Conservation (phyloP, 2,329 filamentous ascomycete genomes). For the Xylaria sp. region DNA sequence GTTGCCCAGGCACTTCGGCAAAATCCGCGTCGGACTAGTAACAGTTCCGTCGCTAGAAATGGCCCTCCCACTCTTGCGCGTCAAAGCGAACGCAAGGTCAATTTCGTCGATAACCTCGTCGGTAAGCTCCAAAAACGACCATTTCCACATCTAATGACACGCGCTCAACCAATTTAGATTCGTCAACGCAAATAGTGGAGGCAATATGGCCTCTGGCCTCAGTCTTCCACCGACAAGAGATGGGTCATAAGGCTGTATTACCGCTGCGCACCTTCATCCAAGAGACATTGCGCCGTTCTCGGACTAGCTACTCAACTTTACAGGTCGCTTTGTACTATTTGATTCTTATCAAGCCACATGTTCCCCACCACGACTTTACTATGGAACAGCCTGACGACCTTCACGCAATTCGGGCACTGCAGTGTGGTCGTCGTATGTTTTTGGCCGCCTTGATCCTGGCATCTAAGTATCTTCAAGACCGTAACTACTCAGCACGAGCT, state of each 20-base stretch:
- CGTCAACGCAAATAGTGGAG: slow-evolving; percentile 95
- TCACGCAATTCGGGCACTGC: slow-evolving; percentile 80
- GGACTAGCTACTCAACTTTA: slow-evolving; percentile 96
- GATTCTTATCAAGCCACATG: slow-evolving; percentile 89
- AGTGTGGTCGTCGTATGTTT: slow-evolving; percentile 98
- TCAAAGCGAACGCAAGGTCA: slow-evolving; percentile 91
- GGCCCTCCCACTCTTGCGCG: slow-evolving; percentile 81
- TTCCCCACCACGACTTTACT: slow-evolving; percentile 85
- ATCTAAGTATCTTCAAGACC: slow-evolving; percentile 97
- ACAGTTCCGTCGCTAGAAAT: slow-evolving; percentile 64
- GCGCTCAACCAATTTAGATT: slow-evolving; percentile 72
- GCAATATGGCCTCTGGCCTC: slow-evolving; percentile 96
- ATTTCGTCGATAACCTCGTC: slow-evolving; percentile 95
- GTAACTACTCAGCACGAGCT: slow-evolving; percentile 95
- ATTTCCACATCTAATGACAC: slow-evolving; percentile 35
- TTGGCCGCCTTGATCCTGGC: slow-evolving; percentile 92
- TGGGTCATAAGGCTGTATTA: slow-evolving; percentile 79
- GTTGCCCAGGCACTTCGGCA: slow-evolving; percentile 72
- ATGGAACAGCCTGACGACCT: slow-evolving; percentile 83
- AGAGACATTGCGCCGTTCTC: slow-evolving; percentile 92
- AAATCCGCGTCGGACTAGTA: slow-evolving; percentile 69
- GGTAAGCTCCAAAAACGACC: slow-evolving; percentile 75
- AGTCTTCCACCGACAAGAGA: slow-evolving; percentile 77
- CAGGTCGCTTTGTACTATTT: slow-evolving; percentile 98
- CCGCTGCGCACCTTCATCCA: slow-evolving; percentile 96